These are phyloP conservation scores for Cyamopsis tetragonoloba DNA, from an alignment of 306 rosid genomes.

Conservation along the genomic window DNA sequence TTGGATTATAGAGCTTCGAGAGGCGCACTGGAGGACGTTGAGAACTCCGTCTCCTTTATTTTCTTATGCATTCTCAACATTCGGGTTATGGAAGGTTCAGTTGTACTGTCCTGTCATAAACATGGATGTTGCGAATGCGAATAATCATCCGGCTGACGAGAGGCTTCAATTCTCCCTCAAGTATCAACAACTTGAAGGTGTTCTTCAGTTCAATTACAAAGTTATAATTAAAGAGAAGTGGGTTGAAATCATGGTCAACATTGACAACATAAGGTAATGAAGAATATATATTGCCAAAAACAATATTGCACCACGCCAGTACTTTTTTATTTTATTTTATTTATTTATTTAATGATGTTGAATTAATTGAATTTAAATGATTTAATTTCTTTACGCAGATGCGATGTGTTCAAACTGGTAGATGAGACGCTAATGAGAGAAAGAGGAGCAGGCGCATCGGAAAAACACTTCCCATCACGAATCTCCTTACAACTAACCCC, in stretches of 20 bases:
- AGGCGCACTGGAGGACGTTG: conserved; percentile 18
- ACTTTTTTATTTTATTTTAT: too few species aligned
- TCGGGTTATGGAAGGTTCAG: conserved; percentile 83
- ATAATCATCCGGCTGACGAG: conserved; percentile 55
- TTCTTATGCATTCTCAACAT: conserved; percentile 61
- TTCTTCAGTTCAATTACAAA: conserved; percentile 74
- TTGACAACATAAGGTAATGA: conserved; percentile 81
- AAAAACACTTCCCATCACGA: conserved; percentile 86
- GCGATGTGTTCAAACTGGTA: conserved; percentile 63
- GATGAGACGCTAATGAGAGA: conserved; percentile 58
- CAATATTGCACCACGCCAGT: too few species aligned
- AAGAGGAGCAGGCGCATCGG: conserved; percentile 67
- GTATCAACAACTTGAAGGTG: conserved; percentile 87
- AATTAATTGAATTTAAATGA: not conserved
- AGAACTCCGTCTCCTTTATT: conserved; percentile 71
- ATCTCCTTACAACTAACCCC: conserved; percentile 79
- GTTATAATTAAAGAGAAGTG: conserved; percentile 51
- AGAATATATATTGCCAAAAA: not conserved
- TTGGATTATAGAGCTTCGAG: conserved; percentile 62
- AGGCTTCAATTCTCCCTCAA: conserved; percentile 72
- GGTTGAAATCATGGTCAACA: conserved; percentile 63
- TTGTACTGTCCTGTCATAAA: conserved; percentile 77
- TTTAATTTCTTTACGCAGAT: conserved; percentile 32
- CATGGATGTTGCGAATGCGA: conserved; percentile 56
- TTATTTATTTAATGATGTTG: not conserved